Base-by-base conservation (phyloP, 2,329 filamentous ascomycete species). In the Exophiala sp. region DNA sequence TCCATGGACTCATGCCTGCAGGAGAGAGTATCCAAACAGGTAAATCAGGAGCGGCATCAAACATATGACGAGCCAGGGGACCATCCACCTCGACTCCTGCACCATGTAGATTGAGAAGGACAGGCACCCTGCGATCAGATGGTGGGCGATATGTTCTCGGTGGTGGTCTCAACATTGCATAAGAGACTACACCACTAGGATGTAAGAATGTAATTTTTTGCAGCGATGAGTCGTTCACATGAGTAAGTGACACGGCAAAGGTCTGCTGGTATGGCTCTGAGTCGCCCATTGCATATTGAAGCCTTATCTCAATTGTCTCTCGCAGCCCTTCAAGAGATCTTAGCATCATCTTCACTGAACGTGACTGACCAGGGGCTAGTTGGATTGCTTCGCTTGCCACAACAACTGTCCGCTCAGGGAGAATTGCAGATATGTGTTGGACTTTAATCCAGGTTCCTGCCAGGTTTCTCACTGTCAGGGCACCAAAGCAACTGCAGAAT, bases 1-100 rank as follows among this genome's bases (percentile, higher is more conserved):
- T 77, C 79, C 79, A 81, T 4, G 75, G 64, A 14, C 77, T 81
- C 13, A 75, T 76, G 18, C 78, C 79, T 2, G 73, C 76, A 8
- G 79, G 77, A 56, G 78, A 74, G 13, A 81, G 44, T 1, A 75
- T 66, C 76, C 77, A 82, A 2, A 76, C 72, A 53, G 73, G 76
- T 18, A 80, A 63, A 51, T 78, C 71, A 18, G 74, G 68, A 1
- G 77, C 65, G 16, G 66, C 64, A 60, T 79, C 71, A 27, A 81
- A 63, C 50, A 71, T 69, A 46, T 73, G 68, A 35, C 72, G 66
- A 1, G 74, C 71, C 54, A 69, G 60, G 11, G 69, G 62, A 47
- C 65, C 70, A 50, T 77, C 73, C 23, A 73, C 77, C 53, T 81
- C 76, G 9, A 81, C 63, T 0, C 78, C 78, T 24, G 79, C 78